Conservation (phyloP, 1,284 basidiomycete species). For the Tilletia walkeri region DNA sequence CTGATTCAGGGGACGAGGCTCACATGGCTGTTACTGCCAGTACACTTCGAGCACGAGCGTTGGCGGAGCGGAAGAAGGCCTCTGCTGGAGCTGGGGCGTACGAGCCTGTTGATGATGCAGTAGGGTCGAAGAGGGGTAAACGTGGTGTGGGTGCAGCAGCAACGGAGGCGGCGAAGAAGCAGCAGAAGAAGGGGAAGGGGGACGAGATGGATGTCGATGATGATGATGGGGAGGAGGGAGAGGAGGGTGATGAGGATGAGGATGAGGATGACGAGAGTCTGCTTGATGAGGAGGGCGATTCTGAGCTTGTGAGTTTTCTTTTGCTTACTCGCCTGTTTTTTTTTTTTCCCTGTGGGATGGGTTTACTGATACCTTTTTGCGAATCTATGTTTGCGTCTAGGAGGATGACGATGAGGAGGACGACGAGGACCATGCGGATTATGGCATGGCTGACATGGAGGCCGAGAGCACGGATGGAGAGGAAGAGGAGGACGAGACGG, state of each 20-base stretch:
- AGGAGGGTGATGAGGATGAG: background rate
- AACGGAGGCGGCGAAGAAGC: background rate
- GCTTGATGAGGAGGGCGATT: constrained; percentile 5
- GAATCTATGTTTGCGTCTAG: background rate
- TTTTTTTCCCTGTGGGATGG: background rate
- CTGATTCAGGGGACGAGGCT: background rate
- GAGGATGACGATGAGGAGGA: constrained; percentile 14
- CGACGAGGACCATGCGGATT: constrained; percentile 14
- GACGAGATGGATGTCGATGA: constrained; percentile 4
- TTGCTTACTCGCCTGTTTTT: background rate
- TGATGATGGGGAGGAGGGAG: constrained; percentile 3
- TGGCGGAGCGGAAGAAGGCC: background rate
- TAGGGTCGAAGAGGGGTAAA: background rate
- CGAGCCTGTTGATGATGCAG: background rate
- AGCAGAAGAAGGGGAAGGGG: background rate
- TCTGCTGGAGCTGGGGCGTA: background rate
- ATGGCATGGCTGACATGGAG: constrained; percentile 15
- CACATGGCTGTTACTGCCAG: background rate
- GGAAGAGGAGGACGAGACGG: background rate
- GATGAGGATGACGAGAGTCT: constrained; percentile 11
- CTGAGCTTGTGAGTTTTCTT: background rate
- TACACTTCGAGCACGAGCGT: background rate
- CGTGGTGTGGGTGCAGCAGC: background rate
- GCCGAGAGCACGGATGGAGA: constrained; percentile 16
- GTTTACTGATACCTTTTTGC: background rate